A percentile compares a stretch with the other conserved stretches of the same genome.
Conservation (phyloP, 306 rosid genomes). For the Castanopsis chinensis region DNA sequence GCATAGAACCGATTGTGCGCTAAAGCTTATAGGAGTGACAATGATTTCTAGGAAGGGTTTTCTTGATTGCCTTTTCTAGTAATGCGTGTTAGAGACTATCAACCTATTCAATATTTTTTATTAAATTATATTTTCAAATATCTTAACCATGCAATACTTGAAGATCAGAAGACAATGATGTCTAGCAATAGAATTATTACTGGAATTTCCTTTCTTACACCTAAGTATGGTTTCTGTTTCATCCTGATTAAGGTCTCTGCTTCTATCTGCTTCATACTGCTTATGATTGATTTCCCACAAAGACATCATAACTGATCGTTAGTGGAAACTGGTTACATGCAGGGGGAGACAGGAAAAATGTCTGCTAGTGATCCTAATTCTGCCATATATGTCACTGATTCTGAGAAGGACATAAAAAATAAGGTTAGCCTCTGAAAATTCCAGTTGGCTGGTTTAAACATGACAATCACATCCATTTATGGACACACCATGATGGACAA, state of each 20-base stretch:
- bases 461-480: background rate
- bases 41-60: no score
- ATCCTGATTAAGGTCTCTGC: conserved; percentile 6
- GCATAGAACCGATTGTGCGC: background rate
- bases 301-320: conserved; percentile 14
- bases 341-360: conserved; percentile 97
- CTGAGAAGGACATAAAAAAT: conserved; percentile 73
- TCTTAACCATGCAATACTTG: background rate
- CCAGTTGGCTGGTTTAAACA: background rate
- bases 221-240: conserved; percentile 3
- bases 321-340: conserved; percentile 38
- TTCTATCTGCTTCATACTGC: conserved; percentile 13
- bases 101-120: no score
- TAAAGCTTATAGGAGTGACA: background rate
- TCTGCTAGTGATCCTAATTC: conserved; percentile 98
- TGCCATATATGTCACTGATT: conserved; percentile 95
- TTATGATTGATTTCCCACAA: background rate
- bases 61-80: no score
- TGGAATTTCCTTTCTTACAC: background rate
- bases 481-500: background rate
- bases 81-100: no score
- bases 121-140: background rate
- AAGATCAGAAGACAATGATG: background rate
- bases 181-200: background rate
- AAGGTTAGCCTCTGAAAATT: conserved; percentile 49